These are phyloP conservation scores for Colletotrichum sp. DNA, from an alignment of 2,329 filamentous ascomycete species.

Conservation along the genomic window DNA sequence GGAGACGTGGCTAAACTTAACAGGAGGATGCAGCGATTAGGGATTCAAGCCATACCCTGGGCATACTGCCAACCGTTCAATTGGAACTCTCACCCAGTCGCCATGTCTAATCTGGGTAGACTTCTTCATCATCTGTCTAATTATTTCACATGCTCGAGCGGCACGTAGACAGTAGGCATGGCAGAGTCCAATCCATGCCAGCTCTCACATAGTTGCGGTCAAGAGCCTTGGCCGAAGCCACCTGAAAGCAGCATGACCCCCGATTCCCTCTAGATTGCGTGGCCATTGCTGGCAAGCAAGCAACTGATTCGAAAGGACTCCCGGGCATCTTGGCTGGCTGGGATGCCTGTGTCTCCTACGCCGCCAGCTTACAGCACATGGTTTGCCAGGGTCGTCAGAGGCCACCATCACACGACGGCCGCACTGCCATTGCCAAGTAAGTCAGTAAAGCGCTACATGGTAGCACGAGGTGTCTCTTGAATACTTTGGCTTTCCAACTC, in stretches of 20 bases:
- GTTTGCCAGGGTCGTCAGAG: background rate
- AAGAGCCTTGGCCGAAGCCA: background rate
- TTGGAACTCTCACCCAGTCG: background rate
- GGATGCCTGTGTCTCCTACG: background rate
- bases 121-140: background rate
- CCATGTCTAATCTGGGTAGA: background rate
- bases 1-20: background rate
- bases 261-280: background rate
- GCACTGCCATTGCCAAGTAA: background rate
- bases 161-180: background rate
- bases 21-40: background rate
- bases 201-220: background rate
- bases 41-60: background rate
- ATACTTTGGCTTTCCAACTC: background rate
- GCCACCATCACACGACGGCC: background rate
- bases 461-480: background rate
- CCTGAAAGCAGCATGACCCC: background rate
- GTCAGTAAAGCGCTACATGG: background rate
- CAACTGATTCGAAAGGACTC: background rate
- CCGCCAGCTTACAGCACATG: background rate
- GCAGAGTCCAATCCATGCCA: background rate
- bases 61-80: background rate
- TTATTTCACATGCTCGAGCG: background rate
- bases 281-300: background rate
- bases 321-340: background rate